Percentiles rank a stretch among this genome's conserved stretches.
phyloP scores from a whole-genome alignment of 441 rosid species.

The Arabidopsis hybrid region DNA sequence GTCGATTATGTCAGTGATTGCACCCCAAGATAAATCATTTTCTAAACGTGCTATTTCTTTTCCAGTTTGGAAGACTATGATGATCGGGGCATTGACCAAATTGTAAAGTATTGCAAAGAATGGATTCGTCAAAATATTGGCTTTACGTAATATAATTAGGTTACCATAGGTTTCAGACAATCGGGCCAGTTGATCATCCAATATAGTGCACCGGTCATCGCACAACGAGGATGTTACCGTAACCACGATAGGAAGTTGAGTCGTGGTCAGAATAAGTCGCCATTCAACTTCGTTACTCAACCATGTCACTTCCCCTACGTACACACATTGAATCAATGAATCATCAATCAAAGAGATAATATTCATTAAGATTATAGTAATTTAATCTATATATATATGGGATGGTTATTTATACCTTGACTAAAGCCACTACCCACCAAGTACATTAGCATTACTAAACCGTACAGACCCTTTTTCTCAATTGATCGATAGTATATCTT shows the following conservation, averaged over 20 bases:
- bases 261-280: background rate
- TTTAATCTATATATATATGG: background rate
- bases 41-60: background rate
- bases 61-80: background rate
- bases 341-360: background rate
- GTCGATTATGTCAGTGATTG: background rate
- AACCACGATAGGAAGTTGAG: background rate
- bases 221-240: background rate
- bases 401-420: background rate
- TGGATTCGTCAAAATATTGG: background rate
- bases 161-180: background rate
- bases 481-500: background rate
- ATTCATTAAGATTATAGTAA: background rate
- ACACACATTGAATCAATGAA: background rate
- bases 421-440: background rate
- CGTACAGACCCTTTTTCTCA: background rate
- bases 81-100: background rate
- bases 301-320: background rate
- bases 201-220: background rate
- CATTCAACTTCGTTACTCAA: conserved; percentile 1
- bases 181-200: background rate
- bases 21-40: background rate
- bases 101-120: background rate
- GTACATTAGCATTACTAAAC: background rate
- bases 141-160: background rate